Evolutionary conservation across 2,329 filamentous ascomycete species (phyloP).

Genomic region (Chrysoporthe puriensis): DNA sequence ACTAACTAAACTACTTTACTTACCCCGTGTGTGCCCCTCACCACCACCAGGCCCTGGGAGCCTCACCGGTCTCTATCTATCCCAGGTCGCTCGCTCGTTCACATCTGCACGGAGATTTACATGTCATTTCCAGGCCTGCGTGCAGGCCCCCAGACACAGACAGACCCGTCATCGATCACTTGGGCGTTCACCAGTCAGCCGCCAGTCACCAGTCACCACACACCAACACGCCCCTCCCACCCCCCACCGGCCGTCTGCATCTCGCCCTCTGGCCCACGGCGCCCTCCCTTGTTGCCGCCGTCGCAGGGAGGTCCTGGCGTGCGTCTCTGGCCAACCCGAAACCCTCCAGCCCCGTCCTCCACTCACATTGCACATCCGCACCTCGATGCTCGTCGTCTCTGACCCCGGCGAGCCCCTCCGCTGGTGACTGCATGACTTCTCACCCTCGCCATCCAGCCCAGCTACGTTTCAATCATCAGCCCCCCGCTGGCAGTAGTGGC

Average conservation of each 20-base stretch:
- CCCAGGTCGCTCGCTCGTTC: neutral
- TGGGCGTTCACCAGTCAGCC: neutral
- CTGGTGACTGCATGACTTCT: slow-evolving; percentile 46
- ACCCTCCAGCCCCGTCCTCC: slow-evolving; percentile 35
- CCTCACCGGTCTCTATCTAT: neutral
- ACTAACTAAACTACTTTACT: neutral
- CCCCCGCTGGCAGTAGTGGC: neutral
- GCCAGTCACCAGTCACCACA: slow-evolving; percentile 16
- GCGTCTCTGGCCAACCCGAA: slow-evolving; percentile 24
- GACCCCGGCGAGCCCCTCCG: slow-evolving; percentile 32
- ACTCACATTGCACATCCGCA: slow-evolving; percentile 46
- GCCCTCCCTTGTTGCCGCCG: slow-evolving; percentile 16
- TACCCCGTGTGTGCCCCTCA: neutral
- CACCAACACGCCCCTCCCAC: slow-evolving; percentile 12
- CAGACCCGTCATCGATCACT: slow-evolving; percentile 15
- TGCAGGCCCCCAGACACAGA: neutral
- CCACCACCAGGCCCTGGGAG: neutral
- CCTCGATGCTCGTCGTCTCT: slow-evolving; percentile 50
- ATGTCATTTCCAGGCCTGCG: neutral
- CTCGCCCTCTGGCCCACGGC: slow-evolving; percentile 7
- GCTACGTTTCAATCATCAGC: neutral
- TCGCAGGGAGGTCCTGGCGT: slow-evolving; percentile 25
- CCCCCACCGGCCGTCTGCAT: neutral
- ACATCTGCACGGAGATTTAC: neutral
- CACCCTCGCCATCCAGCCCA: slow-evolving; percentile 28